A percentile compares a stretch with the other conserved stretches of the same genome.
Conservation (phyloP, 2,329 filamentous ascomycete genomes). For the Alternaria infectoria region DNA sequence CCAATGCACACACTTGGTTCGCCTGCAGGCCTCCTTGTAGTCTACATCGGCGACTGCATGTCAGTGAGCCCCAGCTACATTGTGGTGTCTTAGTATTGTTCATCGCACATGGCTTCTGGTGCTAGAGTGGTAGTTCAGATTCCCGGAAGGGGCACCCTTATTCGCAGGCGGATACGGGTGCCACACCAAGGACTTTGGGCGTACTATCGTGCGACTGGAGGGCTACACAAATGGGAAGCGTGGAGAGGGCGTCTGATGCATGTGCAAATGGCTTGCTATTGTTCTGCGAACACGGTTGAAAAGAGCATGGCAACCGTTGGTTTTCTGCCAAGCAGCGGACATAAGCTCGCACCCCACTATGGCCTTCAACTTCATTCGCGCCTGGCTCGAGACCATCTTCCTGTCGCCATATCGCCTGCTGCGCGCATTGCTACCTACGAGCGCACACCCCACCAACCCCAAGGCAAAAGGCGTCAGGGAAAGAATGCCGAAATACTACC, state of each 20-base stretch:
- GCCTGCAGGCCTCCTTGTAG: neutral
- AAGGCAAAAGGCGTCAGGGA: conserved; percentile 5
- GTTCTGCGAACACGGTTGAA: conserved; percentile 19
- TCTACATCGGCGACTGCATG: neutral
- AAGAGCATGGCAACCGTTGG: conserved; percentile 3
- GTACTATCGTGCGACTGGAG: neutral
- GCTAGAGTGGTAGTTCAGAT: neutral
- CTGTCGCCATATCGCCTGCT: conserved; percentile 19
- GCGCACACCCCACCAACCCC: neutral
- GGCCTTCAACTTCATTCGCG: conserved; percentile 22
- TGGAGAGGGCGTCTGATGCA: neutral
- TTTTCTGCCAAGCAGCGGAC: conserved; percentile 20
- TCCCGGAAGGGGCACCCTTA: neutral
- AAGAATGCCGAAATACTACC: conserved; percentile 55
- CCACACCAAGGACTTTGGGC: neutral
- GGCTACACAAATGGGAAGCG: neutral
- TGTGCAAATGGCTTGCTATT: conserved; percentile 18
- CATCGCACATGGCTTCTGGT: neutral
- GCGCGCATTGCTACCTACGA: conserved; percentile 6
- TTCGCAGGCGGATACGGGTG: neutral
- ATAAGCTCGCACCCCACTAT: conserved; percentile 21
- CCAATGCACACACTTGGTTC: neutral
- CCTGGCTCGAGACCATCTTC: conserved; percentile 18
- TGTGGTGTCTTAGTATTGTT: conserved; percentile 4
- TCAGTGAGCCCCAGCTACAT: neutral